phyloP scores from a whole-genome alignment of 495 filamentous ascomycete genomes.

The Elasticomyces elasticus region DNA sequence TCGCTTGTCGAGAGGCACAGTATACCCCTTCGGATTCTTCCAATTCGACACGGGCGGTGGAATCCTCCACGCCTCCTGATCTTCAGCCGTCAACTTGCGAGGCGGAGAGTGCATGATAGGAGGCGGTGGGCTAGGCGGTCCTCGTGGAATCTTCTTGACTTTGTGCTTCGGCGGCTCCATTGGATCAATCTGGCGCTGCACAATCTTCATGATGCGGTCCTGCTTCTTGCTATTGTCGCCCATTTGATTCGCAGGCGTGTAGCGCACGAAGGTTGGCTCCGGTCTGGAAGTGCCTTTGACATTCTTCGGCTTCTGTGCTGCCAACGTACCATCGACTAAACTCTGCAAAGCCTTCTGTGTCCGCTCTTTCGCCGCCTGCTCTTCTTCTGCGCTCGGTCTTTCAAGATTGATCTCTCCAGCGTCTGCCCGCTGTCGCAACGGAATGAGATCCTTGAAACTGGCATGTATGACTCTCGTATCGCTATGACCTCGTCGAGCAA shows the following conservation, averaged over 20 bases:
- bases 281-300: conserved; percentile 65
- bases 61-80: conserved; percentile 95
- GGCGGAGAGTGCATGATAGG: conserved; percentile 95
- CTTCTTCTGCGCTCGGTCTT: conserved; percentile 73
- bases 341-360: conserved; percentile 75
- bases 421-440: conserved; percentile 84
- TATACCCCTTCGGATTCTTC: conserved; percentile 99
- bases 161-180: conserved; percentile 99
- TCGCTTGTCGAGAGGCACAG: conserved; percentile 90
- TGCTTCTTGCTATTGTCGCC: conserved; percentile 79
- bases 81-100: conserved; percentile 87
- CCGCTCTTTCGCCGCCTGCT: conserved; percentile 69
- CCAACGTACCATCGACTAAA: conserved; percentile 74
- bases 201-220: conserved; percentile 97
- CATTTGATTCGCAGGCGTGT: conserved; percentile 96
- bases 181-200: conserved; percentile 85
- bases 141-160: conserved; percentile 94
- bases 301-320: conserved; percentile 92
- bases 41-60: conserved; percentile 92
- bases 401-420: conserved; percentile 88
- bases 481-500: conserved; percentile 80
- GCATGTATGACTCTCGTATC: conserved; percentile 80
- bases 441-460: conserved; percentile 94
- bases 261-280: conserved; percentile 88
- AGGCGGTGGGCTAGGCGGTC: conserved; percentile 83